These are phyloP conservation scores for Geotrichum reessii DNA, from an alignment of 1,139 yeast species.

Conservation along the genomic window DNA sequence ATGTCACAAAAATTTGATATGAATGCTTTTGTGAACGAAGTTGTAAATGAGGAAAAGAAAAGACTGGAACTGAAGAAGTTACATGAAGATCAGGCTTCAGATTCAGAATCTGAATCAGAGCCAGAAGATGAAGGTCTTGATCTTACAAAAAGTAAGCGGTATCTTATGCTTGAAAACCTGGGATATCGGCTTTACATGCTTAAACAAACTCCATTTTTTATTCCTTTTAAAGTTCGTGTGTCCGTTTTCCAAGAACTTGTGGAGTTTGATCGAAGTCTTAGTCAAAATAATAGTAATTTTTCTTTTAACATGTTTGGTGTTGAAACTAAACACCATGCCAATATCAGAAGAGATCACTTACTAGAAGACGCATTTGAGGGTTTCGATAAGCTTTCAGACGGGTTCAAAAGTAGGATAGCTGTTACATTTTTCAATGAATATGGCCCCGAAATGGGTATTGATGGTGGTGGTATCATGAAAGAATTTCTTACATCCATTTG, in stretches of 20 bases:
- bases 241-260: conserved; percentile 63
- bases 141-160: background rate
- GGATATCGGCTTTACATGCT: conserved; percentile 46
- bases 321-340: conserved; percentile 40
- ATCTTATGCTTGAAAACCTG: conserved; percentile 4
- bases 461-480: conserved; percentile 95
- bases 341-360: conserved; percentile 61
- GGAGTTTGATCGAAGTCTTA: conserved; percentile 27
- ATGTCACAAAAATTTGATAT: conserved; percentile 30
- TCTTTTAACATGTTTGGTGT: conserved; percentile 22
- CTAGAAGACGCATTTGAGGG: conserved; percentile 68
- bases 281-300: conserved; percentile 21
- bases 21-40: conserved; percentile 32
- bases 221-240: conserved; percentile 71
- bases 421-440: conserved; percentile 67
- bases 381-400: conserved; percentile 45
- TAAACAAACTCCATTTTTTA: conserved; percentile 66
- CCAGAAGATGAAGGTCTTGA: conserved; percentile 10
- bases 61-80: conserved; percentile 21
- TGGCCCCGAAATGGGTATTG: conserved; percentile 85
- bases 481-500: conserved; percentile 77
- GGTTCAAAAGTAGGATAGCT: conserved; percentile 54
- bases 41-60: conserved; percentile 42
- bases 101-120: conserved; percentile 17
- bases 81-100: conserved; percentile 21